Percentiles rank a stretch among this genome's conserved stretches.
Conservation (phyloP, 2,329 filamentous ascomycete genomes). For the Curvularia verruculosa region DNA sequence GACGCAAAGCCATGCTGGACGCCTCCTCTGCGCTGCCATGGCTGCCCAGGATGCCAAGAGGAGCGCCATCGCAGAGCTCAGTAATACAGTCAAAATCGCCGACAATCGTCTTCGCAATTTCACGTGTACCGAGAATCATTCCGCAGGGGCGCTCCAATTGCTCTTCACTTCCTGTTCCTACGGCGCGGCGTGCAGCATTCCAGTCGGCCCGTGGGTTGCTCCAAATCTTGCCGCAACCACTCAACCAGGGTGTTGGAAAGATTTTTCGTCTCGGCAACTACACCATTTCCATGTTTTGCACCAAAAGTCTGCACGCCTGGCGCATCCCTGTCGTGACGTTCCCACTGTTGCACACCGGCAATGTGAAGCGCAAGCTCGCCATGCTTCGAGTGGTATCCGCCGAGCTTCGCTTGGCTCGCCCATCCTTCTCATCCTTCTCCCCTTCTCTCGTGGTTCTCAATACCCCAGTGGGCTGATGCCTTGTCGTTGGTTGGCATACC, state of each 20-base stretch:
- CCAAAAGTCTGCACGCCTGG: background rate
- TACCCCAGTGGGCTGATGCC: background rate
- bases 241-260: slow-evolving; percentile 3
- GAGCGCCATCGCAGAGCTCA: background rate
- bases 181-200: background rate
- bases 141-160: background rate
- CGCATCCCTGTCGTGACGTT: background rate
- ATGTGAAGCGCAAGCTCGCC: slow-evolving; percentile 10
- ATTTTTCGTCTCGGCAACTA: slow-evolving; percentile 3
- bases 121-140: slow-evolving; percentile 5
- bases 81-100: background rate
- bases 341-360: slow-evolving; percentile 1
- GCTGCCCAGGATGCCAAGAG: background rate
- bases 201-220: slow-evolving; percentile 10
- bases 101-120: background rate
- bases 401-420: slow-evolving; percentile 20
- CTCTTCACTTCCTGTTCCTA: slow-evolving; percentile 6
- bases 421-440: background rate
- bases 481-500: background rate
- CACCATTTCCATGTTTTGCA: background rate
- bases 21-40: slow-evolving; percentile 3
- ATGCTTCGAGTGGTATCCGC: slow-evolving; percentile 7
- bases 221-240: background rate
- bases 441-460: background rate
- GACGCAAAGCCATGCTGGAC: slow-evolving; percentile 8